Evolutionary conservation across 1,284 basidiomycete species (phyloP), one percentile per base, ranked within the genome.

Genomic region (Cystobasidium pallidum): DNA sequence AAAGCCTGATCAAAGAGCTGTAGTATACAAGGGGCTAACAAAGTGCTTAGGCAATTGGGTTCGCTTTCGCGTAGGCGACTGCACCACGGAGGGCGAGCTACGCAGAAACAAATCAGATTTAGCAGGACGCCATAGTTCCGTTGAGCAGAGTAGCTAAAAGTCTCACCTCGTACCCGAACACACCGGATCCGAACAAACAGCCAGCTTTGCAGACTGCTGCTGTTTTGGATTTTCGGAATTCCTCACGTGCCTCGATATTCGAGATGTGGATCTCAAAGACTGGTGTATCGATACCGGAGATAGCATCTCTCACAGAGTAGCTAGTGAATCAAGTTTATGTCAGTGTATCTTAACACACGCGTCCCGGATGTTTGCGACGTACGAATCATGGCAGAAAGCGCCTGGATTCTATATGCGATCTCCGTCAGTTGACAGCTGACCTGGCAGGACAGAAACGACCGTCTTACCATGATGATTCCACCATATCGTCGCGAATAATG

Each of bases 241-340:
- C 68, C 41, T 71, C 68, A 30, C 68, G 28, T 34, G 68, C 68
- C 47, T 71, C 70, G n/a, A 78, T 74, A 57, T 76, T 76, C 0
- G 75, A 77, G 54, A 77, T 77, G 66, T 77, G 77, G 43, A 78
- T 73, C 58, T 78, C 77, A 62, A 76, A 73, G 54, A 78, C 77
- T 59, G 76, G 77, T 1, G 70, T 66, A 68, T 73, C 73, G 51
- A 75, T 73, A 1, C 76, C 77, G 57, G 76, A 74, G 24, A 78
- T 75, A 11, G 76, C 77, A 64, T 78, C 77, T 43, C 74, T 73
- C 7, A 78, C 66, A 13, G 77, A 76, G 66, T 77, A 77, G 0
- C 74, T 76, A 41, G n/a, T 41, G 43, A n/a, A 15, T 45, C 15
- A 11, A 45, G 43, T 3, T 45, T 19, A 45, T 11, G 43, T 45